Conservation (phyloP, 1,284 basidiomycete species). For the Trametes polyzona region DNA sequence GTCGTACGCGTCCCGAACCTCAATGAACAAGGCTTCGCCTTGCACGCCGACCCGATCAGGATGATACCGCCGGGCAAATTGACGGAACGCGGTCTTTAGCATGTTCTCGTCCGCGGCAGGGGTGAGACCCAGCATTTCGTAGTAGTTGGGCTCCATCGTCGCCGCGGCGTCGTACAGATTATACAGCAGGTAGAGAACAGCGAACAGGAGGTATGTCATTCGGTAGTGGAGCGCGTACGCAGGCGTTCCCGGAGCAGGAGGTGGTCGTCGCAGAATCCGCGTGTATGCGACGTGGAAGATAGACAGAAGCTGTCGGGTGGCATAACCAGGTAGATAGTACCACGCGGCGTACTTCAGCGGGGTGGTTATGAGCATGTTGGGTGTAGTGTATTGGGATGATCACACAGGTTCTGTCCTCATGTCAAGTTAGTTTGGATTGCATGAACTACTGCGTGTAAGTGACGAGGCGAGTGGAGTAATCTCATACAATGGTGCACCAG, state of each 20-base stretch:
- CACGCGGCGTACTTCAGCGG: constrained; percentile 45
- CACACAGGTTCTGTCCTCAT: not conserved
- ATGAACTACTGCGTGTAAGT: no score
- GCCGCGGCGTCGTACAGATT: constrained; percentile 60
- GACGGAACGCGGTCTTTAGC: constrained; percentile 74
- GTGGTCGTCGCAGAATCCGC: constrained; percentile 34
- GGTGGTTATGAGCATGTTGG: constrained; percentile 34
- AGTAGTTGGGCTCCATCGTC: constrained; percentile 72
- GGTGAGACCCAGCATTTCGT: constrained; percentile 70
- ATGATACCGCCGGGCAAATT: constrained; percentile 75
- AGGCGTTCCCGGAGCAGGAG: constrained; percentile 48
- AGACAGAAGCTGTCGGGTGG: constrained; percentile 42
- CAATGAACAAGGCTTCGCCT: constrained; percentile 74
- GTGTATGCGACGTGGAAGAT: constrained; percentile 43
- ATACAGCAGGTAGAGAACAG: constrained; percentile 72
- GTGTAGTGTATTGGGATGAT: not conserved
- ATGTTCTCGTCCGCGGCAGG: constrained; percentile 65
- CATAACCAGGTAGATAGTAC: constrained; percentile 49
- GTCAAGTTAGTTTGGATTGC: not conserved
- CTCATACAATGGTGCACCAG: not conserved
- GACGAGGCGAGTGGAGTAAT: no score
- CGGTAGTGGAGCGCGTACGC: constrained; percentile 60
- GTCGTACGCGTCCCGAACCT: constrained; percentile 79
- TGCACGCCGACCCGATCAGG: constrained; percentile 75
- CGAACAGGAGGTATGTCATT: constrained; percentile 64